Evolutionary conservation across 2,329 filamentous ascomycete genomes (phyloP).

Genomic region (Fusarium palustre): DNA sequence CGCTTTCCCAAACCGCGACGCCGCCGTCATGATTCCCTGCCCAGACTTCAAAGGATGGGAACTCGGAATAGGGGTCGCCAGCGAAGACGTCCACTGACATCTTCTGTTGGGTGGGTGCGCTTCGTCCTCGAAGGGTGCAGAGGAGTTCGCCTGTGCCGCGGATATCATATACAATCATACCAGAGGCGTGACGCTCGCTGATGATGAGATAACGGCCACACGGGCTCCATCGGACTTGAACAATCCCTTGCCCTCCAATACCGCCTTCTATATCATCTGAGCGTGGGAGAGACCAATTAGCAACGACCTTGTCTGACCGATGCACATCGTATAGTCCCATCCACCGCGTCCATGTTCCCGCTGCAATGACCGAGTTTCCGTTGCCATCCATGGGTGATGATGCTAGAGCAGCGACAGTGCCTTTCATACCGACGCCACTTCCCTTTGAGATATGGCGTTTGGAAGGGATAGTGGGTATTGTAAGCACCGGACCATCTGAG

Average conservation of each 20-base stretch:
- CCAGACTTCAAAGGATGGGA: conserved; percentile 70
- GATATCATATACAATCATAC: conserved; percentile 72
- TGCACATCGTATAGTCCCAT: conserved; percentile 72
- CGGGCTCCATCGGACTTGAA: conserved; percentile 70
- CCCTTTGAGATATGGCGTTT: conserved; percentile 69
- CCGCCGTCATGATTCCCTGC: conserved; percentile 66
- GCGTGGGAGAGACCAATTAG: conserved; percentile 71
- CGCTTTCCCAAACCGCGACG: conserved; percentile 69
- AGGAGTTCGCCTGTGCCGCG: conserved; percentile 69
- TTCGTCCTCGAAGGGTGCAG: conserved; percentile 63
- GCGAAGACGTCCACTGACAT: conserved; percentile 67
- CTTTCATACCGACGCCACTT: conserved; percentile 72
- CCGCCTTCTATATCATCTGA: conserved; percentile 69
- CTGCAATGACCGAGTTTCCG: conserved; percentile 61
- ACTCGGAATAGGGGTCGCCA: conserved; percentile 46
- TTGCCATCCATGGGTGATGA: conserved; percentile 55
- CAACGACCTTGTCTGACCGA: conserved; percentile 64
- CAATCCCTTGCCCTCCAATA: conserved; percentile 71
- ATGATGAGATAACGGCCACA: conserved; percentile 73
- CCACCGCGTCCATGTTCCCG: conserved; percentile 73
- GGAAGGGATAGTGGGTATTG: conserved; percentile 71
- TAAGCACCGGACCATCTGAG: conserved; percentile 62
- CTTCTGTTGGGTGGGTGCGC: conserved; percentile 66
- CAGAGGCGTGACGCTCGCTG: conserved; percentile 67
- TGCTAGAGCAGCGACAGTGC: conserved; percentile 68